phyloP scores from a whole-genome alignment of 2,329 filamentous ascomycete species.

The Westerdykella aurantiaca region DNA sequence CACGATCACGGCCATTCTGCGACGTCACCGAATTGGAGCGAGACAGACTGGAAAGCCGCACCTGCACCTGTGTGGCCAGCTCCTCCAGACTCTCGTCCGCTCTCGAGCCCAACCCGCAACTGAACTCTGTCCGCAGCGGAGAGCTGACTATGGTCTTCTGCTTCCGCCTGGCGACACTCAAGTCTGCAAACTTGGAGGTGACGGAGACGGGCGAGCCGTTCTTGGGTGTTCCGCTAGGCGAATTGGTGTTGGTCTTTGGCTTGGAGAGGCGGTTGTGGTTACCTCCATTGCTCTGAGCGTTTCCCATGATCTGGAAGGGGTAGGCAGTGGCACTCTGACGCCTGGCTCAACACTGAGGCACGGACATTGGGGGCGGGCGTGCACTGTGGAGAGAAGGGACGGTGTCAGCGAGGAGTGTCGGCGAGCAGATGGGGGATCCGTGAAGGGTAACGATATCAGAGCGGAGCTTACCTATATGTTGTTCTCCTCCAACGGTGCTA shows the following conservation, averaged over 20 bases:
- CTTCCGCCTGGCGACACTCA: conserved; percentile 24
- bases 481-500: no score
- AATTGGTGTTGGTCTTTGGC: conserved; percentile 34
- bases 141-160: conserved; percentile 26
- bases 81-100: conserved; percentile 19
- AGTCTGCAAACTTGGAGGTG: conserved; percentile 20
- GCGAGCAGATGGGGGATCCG: no score
- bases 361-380: conserved; percentile 16
- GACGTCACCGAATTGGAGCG: conserved; percentile 20
- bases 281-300: conserved; percentile 19
- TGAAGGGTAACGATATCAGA: no score
- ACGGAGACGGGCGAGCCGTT: conserved; percentile 18
- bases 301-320: conserved; percentile 19
- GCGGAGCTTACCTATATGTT: no score
- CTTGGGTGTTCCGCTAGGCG: conserved; percentile 10
- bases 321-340: neutral
- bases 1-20: conserved; percentile 15
- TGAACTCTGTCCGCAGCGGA: conserved; percentile 21
- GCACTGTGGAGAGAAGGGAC: conserved; percentile 9
- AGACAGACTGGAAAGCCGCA: conserved; percentile 22
- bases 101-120: conserved; percentile 9
- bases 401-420: conserved; percentile 7
- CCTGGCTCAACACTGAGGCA: conserved; percentile 6
- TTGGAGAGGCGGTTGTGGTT: conserved; percentile 28
- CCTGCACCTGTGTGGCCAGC: conserved; percentile 17